A percentile compares a stretch with the other conserved stretches of the same genome.
Conservation (phyloP, 306 rosid genomes). For the Acmispon strigosus region DNA sequence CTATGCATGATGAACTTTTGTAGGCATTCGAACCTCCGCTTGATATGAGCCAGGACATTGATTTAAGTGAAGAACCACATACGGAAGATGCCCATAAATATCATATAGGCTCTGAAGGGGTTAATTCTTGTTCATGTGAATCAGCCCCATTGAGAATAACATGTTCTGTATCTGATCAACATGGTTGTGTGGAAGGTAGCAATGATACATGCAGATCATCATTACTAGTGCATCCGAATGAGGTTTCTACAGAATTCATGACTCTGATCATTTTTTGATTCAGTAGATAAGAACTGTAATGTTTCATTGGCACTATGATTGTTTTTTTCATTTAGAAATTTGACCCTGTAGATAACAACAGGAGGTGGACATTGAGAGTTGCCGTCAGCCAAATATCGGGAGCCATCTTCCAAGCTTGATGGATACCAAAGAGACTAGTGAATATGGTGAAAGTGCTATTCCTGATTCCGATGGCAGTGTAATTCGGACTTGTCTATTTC, state of each 20-base stretch:
- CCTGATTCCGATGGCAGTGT: slow-evolving; percentile 68
- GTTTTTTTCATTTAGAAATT: slow-evolving; percentile 54
- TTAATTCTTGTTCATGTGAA: slow-evolving; percentile 36
- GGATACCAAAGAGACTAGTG: slow-evolving; percentile 32
- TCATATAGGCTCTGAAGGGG: slow-evolving; percentile 31
- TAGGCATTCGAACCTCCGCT: slow-evolving; percentile 96
- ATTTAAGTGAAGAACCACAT: slow-evolving; percentile 41
- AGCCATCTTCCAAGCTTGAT: slow-evolving; percentile 33
- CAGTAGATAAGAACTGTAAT: slow-evolving; percentile 21
- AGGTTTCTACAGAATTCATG: slow-evolving; percentile 48
- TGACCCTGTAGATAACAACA: slow-evolving; percentile 73
- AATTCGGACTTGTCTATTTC: slow-evolving; percentile 24
- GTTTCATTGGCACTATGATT: slow-evolving; percentile 28
- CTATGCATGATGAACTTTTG: neutral
- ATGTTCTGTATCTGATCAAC: slow-evolving; percentile 39
- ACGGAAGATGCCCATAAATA: slow-evolving; percentile 25
- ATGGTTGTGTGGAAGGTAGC: slow-evolving; percentile 39
- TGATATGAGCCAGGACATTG: slow-evolving; percentile 72
- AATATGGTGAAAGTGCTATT: slow-evolving; percentile 33
- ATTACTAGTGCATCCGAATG: slow-evolving; percentile 7
- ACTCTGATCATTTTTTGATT: slow-evolving; percentile 2
- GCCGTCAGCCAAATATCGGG: slow-evolving; percentile 24
- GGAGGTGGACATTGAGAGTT: slow-evolving; percentile 54
- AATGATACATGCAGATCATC: slow-evolving; percentile 30
- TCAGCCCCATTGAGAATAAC: slow-evolving; percentile 41